Percentiles rank a stretch among this genome's conserved stretches.
Evolutionary conservation across 441 rosid species (phyloP).

Genomic region (Isatis lusitanica): DNA sequence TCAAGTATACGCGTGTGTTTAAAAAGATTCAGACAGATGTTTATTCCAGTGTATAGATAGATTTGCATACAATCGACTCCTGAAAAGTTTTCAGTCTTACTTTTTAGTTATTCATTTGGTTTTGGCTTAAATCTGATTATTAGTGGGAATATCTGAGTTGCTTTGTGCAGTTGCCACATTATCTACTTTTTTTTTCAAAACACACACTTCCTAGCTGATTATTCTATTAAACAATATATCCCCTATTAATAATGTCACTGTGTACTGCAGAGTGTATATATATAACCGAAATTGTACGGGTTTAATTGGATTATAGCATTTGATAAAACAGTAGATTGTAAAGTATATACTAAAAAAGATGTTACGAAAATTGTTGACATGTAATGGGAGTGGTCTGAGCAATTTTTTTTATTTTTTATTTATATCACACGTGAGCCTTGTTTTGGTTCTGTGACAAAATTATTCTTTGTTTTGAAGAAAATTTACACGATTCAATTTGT

Average conservation of each 20-base stretch:
- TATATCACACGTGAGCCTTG: neutral
- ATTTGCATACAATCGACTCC: constrained; percentile 3
- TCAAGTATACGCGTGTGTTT: neutral
- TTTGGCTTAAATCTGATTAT: constrained; percentile 12
- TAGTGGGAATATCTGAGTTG: constrained; percentile 12
- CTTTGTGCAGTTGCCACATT: constrained; percentile 4
- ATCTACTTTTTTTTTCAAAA: neutral
- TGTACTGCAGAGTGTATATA: neutral
- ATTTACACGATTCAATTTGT: neutral
- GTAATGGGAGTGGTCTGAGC: neutral
- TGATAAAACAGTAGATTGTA: neutral
- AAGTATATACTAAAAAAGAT: neutral
- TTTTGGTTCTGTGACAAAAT: neutral
- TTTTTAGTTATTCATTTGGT: neutral
- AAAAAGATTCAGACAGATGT: neutral
- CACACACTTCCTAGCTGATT: neutral
- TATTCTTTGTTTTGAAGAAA: neutral
- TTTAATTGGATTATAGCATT: neutral
- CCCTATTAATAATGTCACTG: neutral
- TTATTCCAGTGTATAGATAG: neutral
- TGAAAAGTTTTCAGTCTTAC: neutral
- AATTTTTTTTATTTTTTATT: neutral
- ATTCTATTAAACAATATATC: neutral
- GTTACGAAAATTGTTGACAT: neutral
- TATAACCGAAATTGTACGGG: neutral